Conservation (phyloP, 176 grass and related monocot genomes). For the Puccinellia tenuiflora region DNA sequence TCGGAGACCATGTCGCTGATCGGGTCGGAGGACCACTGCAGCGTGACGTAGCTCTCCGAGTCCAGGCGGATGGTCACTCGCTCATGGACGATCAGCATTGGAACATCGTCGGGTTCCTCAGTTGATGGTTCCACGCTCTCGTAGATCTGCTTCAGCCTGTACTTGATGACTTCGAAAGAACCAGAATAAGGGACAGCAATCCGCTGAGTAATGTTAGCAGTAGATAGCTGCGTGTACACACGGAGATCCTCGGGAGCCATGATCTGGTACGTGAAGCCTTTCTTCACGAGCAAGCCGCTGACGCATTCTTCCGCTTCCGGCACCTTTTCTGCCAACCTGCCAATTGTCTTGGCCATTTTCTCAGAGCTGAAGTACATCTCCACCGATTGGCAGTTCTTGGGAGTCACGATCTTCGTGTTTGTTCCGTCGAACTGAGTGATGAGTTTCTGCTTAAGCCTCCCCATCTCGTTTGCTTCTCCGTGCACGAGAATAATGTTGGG, state of each 20-base stretch:
- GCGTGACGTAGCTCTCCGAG: slow-evolving; percentile 68
- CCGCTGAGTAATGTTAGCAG: slow-evolving; percentile 75
- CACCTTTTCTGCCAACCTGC: slow-evolving; percentile 69
- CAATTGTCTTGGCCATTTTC: slow-evolving; percentile 94
- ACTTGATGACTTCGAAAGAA: slow-evolving; percentile 77
- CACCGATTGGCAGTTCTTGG: slow-evolving; percentile 90
- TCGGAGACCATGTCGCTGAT: slow-evolving; percentile 98
- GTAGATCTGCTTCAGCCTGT: slow-evolving; percentile 88
- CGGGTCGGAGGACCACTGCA: slow-evolving; percentile 84
- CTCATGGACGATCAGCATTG: slow-evolving; percentile 58
- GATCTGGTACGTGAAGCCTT: slow-evolving; percentile 94
- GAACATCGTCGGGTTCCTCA: slow-evolving; percentile 56
- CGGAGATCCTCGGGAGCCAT: too few relatives aligned
- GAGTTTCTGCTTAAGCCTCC: slow-evolving; percentile 86
- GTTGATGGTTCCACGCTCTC: slow-evolving; percentile 62
- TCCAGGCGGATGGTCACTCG: slow-evolving; percentile 63
- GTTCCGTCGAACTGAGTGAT: slow-evolving; percentile 66
- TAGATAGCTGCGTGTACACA: slow-evolving; percentile 78
- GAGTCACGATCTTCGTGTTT: slow-evolving; percentile 68
- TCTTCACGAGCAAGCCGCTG: slow-evolving; percentile 82
- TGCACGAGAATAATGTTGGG: slow-evolving; percentile 96
- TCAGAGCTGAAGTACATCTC: slow-evolving; percentile 88
- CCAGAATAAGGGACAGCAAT: slow-evolving; percentile 77
- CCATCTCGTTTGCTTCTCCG: slow-evolving; percentile 96
- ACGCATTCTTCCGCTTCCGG: slow-evolving; percentile 58